phyloP scores from a whole-genome alignment of 148 eudicot species.

The Rhododendron simsii region DNA sequence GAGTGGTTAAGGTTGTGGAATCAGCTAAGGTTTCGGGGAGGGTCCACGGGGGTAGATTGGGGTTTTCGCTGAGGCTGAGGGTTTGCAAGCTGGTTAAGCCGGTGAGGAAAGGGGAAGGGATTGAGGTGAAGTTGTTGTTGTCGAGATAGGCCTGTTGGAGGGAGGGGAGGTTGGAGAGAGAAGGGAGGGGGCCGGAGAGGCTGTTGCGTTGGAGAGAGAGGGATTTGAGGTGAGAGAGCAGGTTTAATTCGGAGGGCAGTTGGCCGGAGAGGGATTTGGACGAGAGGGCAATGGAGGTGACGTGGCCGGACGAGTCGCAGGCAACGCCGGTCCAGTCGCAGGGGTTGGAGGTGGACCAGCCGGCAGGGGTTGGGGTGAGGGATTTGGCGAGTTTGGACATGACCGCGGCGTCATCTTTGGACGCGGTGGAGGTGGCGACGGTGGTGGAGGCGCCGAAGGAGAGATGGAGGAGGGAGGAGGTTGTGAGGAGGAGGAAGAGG shows the following conservation, averaged over 20 bases:
- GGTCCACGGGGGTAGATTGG: conserved; percentile 38
- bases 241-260: conserved; percentile 45
- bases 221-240: conserved; percentile 47
- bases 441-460: conserved; percentile 8
- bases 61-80: conserved; percentile 35
- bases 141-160: conserved; percentile 38
- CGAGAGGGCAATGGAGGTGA: conserved; percentile 44
- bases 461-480: not conserved
- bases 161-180: conserved; percentile 36
- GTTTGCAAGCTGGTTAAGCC: conserved; percentile 45
- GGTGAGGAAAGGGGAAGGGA: conserved; percentile 32
- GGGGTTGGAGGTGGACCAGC: conserved; percentile 41
- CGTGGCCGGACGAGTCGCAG: conserved; percentile 37
- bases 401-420: conserved; percentile 29
- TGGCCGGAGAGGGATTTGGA: conserved; percentile 38
- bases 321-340: conserved; percentile 59
- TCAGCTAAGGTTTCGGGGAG: conserved; percentile 39
- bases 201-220: conserved; percentile 46
- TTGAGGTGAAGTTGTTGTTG: conserved; percentile 43
- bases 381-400: conserved; percentile 38
- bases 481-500: not conserved
- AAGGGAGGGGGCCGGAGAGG: conserved; percentile 57
- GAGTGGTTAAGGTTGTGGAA: conserved; percentile 20
- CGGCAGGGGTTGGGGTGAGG: conserved; percentile 34
- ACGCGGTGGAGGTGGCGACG: conserved; percentile 12